phyloP scores from a whole-genome alignment of 768 basidiomycete genomes.

The Phylloporus sp. region DNA sequence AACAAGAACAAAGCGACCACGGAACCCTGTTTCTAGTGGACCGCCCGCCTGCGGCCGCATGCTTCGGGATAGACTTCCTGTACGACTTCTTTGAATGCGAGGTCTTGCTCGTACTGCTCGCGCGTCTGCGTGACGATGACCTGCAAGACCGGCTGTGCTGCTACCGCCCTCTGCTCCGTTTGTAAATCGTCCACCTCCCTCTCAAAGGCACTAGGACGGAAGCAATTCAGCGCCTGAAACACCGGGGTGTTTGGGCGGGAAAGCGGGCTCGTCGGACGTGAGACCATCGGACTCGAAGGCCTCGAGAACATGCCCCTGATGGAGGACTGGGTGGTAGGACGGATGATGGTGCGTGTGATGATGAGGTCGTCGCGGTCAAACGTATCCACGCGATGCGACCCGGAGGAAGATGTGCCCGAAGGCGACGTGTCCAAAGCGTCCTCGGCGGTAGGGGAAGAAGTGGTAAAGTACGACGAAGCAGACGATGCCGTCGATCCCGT shows the following conservation, averaged over 20 bases:
- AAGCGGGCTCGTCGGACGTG: conserved; percentile 24
- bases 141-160: conserved; percentile 24
- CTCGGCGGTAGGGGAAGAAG: conserved; percentile 13
- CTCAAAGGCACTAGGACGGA: conserved; percentile 30
- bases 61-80: conserved; percentile 28
- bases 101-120: conserved; percentile 31
- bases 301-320: conserved; percentile 25
- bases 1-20: background rate
- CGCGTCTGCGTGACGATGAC: conserved; percentile 33
- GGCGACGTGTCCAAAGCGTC: conserved; percentile 1
- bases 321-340: conserved; percentile 27
- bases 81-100: conserved; percentile 28
- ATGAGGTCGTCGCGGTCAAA: conserved; percentile 29
- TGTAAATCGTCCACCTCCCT: conserved; percentile 27
- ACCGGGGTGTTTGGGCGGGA: conserved; percentile 21
- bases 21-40: background rate
- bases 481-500: conserved; percentile 4
- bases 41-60: conserved; percentile 14
- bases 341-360: conserved; percentile 36
- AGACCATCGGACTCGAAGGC: conserved; percentile 27
- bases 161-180: conserved; percentile 11
- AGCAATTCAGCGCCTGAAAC: conserved; percentile 32
- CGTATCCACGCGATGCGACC: conserved; percentile 21
- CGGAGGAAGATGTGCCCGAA: conserved; percentile 6
- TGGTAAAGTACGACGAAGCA: conserved; percentile 19